Evolutionary conservation across 306 rosid genomes (phyloP).

Genomic region (Adenanthera pavonina): DNA sequence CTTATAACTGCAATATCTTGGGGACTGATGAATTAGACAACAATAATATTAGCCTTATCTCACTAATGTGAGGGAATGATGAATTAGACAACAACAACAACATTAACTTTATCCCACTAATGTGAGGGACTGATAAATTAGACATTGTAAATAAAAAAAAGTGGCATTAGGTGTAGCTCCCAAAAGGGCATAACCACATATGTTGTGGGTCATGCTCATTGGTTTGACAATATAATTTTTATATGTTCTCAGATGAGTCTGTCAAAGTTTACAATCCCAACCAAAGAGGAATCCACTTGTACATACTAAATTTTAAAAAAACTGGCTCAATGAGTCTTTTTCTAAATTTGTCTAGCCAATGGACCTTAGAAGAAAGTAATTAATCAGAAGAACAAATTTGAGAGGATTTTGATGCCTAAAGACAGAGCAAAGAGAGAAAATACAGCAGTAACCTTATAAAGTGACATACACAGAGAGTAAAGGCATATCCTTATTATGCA

Average conservation of each 20-base stretch:
- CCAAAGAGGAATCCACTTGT: not conserved
- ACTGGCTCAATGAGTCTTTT: not conserved
- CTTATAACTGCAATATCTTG: not conserved
- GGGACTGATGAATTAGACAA: not conserved
- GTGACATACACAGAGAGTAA: not conserved
- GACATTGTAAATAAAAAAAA: conserved; percentile 4
- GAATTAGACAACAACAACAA: no score
- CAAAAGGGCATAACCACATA: not conserved
- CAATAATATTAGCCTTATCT: no score
- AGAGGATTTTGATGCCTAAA: not conserved
- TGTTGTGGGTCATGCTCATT: not conserved
- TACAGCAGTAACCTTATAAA: not conserved
- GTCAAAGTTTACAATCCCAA: not conserved
- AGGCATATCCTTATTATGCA: no score
- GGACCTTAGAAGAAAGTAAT: not conserved
- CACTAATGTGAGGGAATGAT: no score
- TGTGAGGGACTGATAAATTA: not conserved
- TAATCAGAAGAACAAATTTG: not conserved
- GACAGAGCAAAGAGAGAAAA: conserved; percentile 6
- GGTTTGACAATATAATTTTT: not conserved
- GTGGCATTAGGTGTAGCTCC: not conserved
- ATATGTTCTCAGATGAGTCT: not conserved
- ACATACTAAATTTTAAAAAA: not conserved
- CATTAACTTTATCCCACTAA: no score
- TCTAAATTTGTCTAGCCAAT: conserved; percentile 9